Conservation (phyloP, 345 rosid species). For the Eucalyptus lansdowneana region DNA sequence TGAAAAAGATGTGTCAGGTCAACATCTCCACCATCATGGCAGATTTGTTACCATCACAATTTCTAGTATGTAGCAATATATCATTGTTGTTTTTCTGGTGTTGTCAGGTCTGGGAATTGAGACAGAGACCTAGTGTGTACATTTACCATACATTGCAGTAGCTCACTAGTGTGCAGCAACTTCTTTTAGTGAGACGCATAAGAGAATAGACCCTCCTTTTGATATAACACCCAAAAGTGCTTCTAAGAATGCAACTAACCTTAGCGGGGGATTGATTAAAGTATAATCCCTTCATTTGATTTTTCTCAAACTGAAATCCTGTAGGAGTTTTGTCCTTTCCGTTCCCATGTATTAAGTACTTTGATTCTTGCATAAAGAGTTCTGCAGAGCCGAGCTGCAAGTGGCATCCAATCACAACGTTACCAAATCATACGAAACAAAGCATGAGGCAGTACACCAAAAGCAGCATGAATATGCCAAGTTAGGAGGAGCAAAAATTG, state of each 20-base stretch:
- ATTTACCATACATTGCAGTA: neutral
- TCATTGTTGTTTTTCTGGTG: neutral
- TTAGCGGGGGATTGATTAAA: slow-evolving; percentile 84
- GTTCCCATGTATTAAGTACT: slow-evolving; percentile 71
- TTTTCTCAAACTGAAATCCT: slow-evolving; percentile 93
- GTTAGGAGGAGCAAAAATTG: neutral
- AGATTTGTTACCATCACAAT: neutral
- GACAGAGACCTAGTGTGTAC: neutral
- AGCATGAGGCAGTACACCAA: neutral
- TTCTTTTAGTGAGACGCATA: neutral
- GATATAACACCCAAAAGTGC: neutral
- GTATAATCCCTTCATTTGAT: slow-evolving; percentile 80
- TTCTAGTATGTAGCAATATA: neutral
- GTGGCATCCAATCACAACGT: neutral
- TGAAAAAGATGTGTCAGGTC: neutral
- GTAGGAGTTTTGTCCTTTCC: slow-evolving; percentile 86
- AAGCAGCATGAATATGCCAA: neutral
- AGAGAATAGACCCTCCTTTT: neutral
- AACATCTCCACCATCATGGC: neutral
- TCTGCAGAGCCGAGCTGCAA: slow-evolving; percentile 96
- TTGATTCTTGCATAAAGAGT: slow-evolving; percentile 72
- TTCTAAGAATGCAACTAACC: slow-evolving; percentile 23
- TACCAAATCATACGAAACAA: neutral
- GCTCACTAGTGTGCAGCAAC: neutral
- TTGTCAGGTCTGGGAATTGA: neutral